Conservation (phyloP, 2,329 filamentous ascomycete species). For the Penicillium sp. region DNA sequence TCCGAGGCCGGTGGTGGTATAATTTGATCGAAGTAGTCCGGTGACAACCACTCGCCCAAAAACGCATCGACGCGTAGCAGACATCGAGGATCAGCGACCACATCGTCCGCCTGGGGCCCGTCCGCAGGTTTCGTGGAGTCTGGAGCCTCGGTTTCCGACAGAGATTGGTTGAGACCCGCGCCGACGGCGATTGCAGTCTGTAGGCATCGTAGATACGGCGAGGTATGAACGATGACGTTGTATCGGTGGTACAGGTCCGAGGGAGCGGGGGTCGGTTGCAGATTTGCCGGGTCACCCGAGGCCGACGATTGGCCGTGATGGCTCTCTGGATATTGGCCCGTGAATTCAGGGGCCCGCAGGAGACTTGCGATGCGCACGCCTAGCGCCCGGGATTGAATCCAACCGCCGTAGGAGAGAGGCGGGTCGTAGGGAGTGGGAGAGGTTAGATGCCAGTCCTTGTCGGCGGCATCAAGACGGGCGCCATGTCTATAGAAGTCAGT, state of each 20-base stretch:
- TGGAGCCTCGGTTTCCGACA: conserved; percentile 19
- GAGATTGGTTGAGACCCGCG: conserved; percentile 66
- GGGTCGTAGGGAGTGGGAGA: conserved; percentile 95
- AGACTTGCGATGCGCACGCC: conserved; percentile 81
- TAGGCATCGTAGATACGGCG: conserved; percentile 89
- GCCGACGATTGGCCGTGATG: conserved; percentile 3
- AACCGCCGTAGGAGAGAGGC: conserved; percentile 90
- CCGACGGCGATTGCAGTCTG: conserved; percentile 89
- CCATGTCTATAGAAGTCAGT: conserved; percentile 69
- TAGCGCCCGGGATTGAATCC: conserved; percentile 79
- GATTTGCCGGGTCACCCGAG: conserved; percentile 7
- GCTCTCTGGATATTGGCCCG: conserved; percentile 10
- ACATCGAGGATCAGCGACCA: conserved; percentile 19
- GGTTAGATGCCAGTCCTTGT: conserved; percentile 91
- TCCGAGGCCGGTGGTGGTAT: conserved; percentile 81
- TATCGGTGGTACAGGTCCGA: conserved; percentile 17
- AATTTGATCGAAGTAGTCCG: conserved; percentile 90
- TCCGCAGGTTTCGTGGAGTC: conserved; percentile 2
- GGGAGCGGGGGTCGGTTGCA: conserved; percentile 8
- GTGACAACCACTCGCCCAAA: conserved; percentile 91
- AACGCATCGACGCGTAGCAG: conserved; percentile 81
- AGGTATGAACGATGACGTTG: conserved; percentile 83
- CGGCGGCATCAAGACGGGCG: conserved; percentile 86
- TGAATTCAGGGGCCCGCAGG: conserved; percentile 49
- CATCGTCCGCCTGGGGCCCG: not conserved